A percentile compares a stretch with the other conserved stretches of the same genome.
phyloP scores from a whole-genome alignment of 441 rosid species.

The Isatis lusitanica region DNA sequence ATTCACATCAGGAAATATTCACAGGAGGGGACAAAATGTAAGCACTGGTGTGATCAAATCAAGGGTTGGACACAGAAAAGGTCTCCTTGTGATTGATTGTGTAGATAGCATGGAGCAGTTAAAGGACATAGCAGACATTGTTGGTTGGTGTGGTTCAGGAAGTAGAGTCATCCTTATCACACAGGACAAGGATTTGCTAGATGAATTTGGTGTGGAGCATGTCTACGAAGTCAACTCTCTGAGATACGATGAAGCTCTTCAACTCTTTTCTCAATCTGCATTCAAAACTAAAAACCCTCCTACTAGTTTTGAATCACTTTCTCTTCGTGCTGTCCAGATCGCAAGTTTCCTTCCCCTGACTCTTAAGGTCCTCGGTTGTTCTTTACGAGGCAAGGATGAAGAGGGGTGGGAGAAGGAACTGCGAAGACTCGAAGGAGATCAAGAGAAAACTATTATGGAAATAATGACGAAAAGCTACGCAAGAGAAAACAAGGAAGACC shows the following conservation, averaged over 20 bases:
- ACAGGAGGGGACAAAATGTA: too few species aligned
- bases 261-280: neutral
- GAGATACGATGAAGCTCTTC: slow-evolving; percentile 21
- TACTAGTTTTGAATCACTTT: neutral
- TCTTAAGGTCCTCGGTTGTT: neutral
- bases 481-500: too few species aligned
- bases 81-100: too few species aligned
- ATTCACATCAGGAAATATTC: too few species aligned
- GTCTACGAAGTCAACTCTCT: slow-evolving; percentile 1
- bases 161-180: slow-evolving; percentile 16
- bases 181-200: neutral
- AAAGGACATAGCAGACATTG: neutral
- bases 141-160: neutral
- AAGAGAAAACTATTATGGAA: neutral
- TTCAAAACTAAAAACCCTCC: neutral
- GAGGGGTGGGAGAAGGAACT: neutral
- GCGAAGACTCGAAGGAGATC: slow-evolving; percentile 15
- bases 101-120: neutral
- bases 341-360: neutral
- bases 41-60: too few species aligned
- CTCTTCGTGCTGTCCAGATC: neutral
- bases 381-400: neutral
- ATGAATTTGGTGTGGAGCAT: slow-evolving; percentile 11
- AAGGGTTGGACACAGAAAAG: too few species aligned
- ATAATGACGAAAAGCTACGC: neutral